phyloP scores from a whole-genome alignment of 2,329 filamentous ascomycete genomes.

The Alternaria atra region DNA sequence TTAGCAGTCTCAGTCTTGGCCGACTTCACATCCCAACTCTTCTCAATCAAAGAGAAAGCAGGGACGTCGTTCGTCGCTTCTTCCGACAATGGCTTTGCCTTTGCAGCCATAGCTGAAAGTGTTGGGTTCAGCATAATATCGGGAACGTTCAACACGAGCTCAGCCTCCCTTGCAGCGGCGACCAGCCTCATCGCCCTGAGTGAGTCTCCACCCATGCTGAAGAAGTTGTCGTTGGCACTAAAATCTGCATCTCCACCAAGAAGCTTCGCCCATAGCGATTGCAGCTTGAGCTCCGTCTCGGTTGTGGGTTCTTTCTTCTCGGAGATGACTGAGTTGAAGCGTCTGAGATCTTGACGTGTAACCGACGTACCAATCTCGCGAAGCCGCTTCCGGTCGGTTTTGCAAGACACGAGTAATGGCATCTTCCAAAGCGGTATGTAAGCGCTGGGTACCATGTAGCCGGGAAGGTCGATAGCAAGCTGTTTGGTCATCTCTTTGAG shows the following conservation, averaged over 20 bases:
- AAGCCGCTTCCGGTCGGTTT: slow-evolving; percentile 49
- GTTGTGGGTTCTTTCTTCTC: slow-evolving; percentile 56
- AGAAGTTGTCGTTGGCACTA: slow-evolving; percentile 52
- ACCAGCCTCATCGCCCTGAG: slow-evolving; percentile 66
- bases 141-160: slow-evolving; percentile 62
- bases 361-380: slow-evolving; percentile 45
- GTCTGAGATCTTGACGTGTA: slow-evolving; percentile 43
- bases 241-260: slow-evolving; percentile 46
- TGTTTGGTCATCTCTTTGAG: slow-evolving; percentile 43
- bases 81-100: slow-evolving; percentile 33
- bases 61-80: slow-evolving; percentile 33
- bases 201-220: slow-evolving; percentile 61
- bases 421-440: slow-evolving; percentile 50
- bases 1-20: slow-evolving; percentile 51
- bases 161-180: slow-evolving; percentile 60
- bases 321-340: slow-evolving; percentile 40
- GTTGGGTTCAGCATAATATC: slow-evolving; percentile 63
- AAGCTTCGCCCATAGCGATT: slow-evolving; percentile 43
- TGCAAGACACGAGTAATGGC: slow-evolving; percentile 48
- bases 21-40: slow-evolving; percentile 39
- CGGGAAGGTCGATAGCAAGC: slow-evolving; percentile 39
- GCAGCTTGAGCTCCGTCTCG: slow-evolving; percentile 43
- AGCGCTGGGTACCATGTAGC: slow-evolving; percentile 49
- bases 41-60: slow-evolving; percentile 46
- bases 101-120: slow-evolving; percentile 57